These are phyloP conservation scores for Lachnellula hyalina DNA, from an alignment of 2,329 filamentous ascomycete species.

Conservation along the genomic window DNA sequence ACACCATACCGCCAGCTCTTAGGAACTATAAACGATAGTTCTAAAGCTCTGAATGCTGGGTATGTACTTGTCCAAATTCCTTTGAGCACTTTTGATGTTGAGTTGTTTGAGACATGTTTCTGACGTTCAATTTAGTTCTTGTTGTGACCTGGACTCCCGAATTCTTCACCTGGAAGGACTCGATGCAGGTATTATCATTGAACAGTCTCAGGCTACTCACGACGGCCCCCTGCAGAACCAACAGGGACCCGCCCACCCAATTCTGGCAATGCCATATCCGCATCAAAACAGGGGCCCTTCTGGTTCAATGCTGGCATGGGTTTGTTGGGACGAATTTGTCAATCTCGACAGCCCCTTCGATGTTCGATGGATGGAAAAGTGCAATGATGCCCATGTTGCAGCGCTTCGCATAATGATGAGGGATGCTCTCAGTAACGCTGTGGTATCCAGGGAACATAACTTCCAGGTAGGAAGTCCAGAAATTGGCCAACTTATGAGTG, in stretches of 20 bases:
- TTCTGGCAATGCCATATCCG: slow-evolving; percentile 14
- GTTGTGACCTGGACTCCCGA: slow-evolving; percentile 20
- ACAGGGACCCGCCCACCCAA: slow-evolving; percentile 11
- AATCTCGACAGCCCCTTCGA: slow-evolving; percentile 25
- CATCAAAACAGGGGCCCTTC: slow-evolving; percentile 6
- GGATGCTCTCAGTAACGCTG: slow-evolving; percentile 16
- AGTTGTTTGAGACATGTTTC: no score
- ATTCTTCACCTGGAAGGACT: slow-evolving; percentile 20
- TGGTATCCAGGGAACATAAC: slow-evolving; percentile 15
- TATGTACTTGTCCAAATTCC: not conserved
- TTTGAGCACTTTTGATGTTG: no score
- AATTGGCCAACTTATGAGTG: slow-evolving; percentile 18
- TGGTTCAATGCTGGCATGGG: slow-evolving; percentile 29
- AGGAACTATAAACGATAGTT: slow-evolving; percentile 9
- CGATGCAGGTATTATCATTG: slow-evolving; percentile 21
- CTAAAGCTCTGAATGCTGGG: slow-evolving; percentile 4
- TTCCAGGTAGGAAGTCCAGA: slow-evolving; percentile 16
- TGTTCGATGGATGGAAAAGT: slow-evolving; percentile 28
- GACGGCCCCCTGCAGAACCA: slow-evolving; percentile 15
- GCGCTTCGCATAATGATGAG: slow-evolving; percentile 21
- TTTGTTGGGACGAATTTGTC: slow-evolving; percentile 30
- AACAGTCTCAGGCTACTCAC: slow-evolving; percentile 17
- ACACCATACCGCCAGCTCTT: slow-evolving; percentile 14
- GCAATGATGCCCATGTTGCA: slow-evolving; percentile 20
- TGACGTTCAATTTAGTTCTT: not conserved